phyloP scores from a whole-genome alignment of 352 stramenopile genomes.

The Globisporangium carolinianum region DNA sequence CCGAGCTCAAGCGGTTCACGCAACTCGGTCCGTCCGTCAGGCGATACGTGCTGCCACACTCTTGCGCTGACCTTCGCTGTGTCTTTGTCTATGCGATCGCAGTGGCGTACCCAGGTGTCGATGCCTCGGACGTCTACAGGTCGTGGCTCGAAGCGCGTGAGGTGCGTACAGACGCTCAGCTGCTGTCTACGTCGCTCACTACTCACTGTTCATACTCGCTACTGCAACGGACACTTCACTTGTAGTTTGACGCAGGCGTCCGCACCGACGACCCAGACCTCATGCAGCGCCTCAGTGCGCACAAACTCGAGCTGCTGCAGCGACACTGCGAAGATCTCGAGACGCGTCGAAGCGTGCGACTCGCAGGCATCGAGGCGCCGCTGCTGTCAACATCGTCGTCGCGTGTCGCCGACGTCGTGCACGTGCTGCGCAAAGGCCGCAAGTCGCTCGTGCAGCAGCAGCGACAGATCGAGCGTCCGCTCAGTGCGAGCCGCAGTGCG shows the following conservation, averaged over 20 bases:
- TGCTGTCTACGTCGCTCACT: too few species aligned
- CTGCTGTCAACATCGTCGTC: background rate
- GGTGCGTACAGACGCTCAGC: background rate
- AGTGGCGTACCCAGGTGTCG: slow-evolving; percentile 10
- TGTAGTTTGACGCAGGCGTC: slow-evolving; percentile 10
- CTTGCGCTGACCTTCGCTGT: background rate
- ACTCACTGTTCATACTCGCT: too few species aligned
- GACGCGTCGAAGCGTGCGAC: background rate
- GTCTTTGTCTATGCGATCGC: background rate
- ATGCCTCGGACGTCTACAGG: slow-evolving; percentile 1
- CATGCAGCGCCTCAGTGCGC: slow-evolving; percentile 8
- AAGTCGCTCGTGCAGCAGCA: slow-evolving; percentile 11
- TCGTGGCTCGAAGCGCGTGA: slow-evolving; percentile 8
- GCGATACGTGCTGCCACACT: background rate
- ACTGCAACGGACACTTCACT: too few species aligned
- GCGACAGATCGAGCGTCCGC: background rate
- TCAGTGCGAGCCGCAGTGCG: background rate
- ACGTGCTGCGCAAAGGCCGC: slow-evolving; percentile 14
- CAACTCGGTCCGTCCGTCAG: slow-evolving; percentile 8
- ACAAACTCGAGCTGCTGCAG: slow-evolving; percentile 13
- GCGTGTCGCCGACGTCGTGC: slow-evolving; percentile 8
- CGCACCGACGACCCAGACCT: slow-evolving; percentile 12
- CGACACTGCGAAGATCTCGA: slow-evolving; percentile 9
- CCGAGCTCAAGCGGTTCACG: slow-evolving; percentile 9
- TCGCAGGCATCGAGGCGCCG: background rate